phyloP scores from a whole-genome alignment of 2,329 filamentous ascomycete genomes.

The Dothistroma pini region DNA sequence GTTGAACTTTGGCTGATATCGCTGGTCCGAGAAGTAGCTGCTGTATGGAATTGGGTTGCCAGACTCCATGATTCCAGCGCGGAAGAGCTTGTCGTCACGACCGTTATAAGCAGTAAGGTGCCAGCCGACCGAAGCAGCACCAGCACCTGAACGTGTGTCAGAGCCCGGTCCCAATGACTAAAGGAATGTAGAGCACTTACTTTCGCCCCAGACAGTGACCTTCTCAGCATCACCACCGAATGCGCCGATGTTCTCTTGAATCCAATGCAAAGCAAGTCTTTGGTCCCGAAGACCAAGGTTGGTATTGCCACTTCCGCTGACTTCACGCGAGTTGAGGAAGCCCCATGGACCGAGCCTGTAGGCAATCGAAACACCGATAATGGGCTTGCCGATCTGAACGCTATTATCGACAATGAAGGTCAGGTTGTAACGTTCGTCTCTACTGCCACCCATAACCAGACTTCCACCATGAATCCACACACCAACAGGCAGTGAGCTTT shows the following conservation, averaged over 20 bases:
- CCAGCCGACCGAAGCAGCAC: conserved; percentile 44
- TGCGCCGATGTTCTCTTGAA: conserved; percentile 43
- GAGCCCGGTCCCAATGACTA: no score
- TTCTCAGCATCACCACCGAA: conserved; percentile 71
- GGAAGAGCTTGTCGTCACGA: conserved; percentile 47
- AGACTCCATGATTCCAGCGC: conserved; percentile 46
- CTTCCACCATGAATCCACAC: conserved; percentile 55
- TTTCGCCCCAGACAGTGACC: conserved; percentile 42
- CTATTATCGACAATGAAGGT: conserved; percentile 54
- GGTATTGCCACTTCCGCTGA: conserved; percentile 53
- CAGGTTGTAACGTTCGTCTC: conserved; percentile 60
- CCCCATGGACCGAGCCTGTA: conserved; percentile 66
- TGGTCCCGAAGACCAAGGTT: conserved; percentile 45
- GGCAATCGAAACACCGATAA: conserved; percentile 59
- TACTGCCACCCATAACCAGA: conserved; percentile 40
- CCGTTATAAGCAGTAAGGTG: conserved; percentile 47
- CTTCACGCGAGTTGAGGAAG: conserved; percentile 59
- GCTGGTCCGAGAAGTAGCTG: conserved; percentile 17
- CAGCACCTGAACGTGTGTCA: conserved; percentile 28
- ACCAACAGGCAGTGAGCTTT: conserved; percentile 51
- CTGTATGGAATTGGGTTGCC: conserved; percentile 31
- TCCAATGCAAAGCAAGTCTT: conserved; percentile 46
- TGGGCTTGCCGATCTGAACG: conserved; percentile 42
- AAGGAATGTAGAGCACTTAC: conserved; percentile 7
- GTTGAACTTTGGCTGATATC: conserved; percentile 59